Percentiles rank a stretch among this genome's conserved stretches.
Conservation (phyloP, 164 flowering plant species). For the Magnolia officinalis region DNA sequence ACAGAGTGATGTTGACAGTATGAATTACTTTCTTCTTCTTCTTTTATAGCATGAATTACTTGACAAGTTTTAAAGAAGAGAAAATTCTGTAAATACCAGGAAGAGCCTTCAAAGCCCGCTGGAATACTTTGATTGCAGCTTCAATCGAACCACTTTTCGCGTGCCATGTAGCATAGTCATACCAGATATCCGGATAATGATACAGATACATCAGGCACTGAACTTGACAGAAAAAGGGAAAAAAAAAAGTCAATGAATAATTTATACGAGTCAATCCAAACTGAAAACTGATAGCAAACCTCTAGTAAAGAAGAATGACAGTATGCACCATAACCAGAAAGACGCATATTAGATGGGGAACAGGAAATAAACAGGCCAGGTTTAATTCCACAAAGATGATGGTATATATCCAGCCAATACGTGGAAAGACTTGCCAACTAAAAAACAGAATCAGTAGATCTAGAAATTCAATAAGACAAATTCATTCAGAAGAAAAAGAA, state of each 20-base stretch:
- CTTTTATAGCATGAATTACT: background rate
- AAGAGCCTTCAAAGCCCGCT: slow-evolving; percentile 88
- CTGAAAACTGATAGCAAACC: background rate
- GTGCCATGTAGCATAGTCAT: slow-evolving; percentile 95
- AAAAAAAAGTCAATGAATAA: background rate
- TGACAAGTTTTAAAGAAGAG: background rate
- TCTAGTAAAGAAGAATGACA: background rate
- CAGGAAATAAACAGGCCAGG: background rate
- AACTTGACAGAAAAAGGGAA: slow-evolving; percentile 5
- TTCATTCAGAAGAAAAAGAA: no score
- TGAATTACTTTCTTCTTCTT: background rate
- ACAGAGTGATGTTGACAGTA: background rate
- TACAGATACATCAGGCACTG: slow-evolving; percentile 96
- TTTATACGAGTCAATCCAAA: background rate
- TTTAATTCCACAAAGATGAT: background rate
- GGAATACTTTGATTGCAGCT: slow-evolving; percentile 85
- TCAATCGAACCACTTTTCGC: slow-evolving; percentile 77
- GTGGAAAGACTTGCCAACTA: background rate
- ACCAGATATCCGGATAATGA: slow-evolving; percentile 98
- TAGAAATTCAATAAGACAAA: background rate
- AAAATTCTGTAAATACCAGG: slow-evolving; percentile 53
- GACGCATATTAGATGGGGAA: background rate
- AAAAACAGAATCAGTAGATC: background rate
- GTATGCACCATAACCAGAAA: background rate
- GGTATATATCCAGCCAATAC: background rate